A percentile compares a stretch with the other conserved stretches of the same genome.
Evolutionary conservation across 495 filamentous ascomycete species (phyloP).

Genomic region (Penicillium waksmanii): DNA sequence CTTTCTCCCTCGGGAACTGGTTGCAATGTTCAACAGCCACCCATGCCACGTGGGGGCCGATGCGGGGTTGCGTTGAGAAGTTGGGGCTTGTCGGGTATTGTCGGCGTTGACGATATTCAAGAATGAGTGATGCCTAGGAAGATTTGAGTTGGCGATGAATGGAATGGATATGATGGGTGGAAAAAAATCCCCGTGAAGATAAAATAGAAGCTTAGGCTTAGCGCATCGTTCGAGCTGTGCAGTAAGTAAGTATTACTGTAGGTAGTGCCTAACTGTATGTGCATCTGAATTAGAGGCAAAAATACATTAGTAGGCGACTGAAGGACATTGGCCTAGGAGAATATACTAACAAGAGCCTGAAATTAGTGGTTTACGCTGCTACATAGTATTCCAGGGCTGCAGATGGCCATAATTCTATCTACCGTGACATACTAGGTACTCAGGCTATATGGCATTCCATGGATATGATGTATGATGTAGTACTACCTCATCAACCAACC

Average conservation of each 20-base stretch:
- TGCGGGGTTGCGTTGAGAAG: constrained; percentile 14
- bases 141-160: not conserved
- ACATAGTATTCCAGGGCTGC: too few species aligned
- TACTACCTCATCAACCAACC: not conserved
- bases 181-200: constrained; percentile 3
- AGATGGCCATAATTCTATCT: too few species aligned
- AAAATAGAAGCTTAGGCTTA: not conserved
- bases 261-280: too few species aligned
- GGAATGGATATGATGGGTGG: not conserved
- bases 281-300: too few species aligned
- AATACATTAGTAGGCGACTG: too few species aligned
- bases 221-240: not conserved
- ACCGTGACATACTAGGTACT: too few species aligned
- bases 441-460: too few species aligned
- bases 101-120: constrained; percentile 1
- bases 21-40: not conserved
- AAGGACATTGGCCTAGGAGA: too few species aligned
- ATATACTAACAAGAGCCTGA: too few species aligned
- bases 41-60: constrained; percentile 14
- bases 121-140: not conserved
- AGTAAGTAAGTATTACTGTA: not conserved
- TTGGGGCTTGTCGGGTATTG: constrained; percentile 1
- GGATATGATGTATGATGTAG: too few species aligned
- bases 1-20: not conserved
- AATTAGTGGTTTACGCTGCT: too few species aligned